These are phyloP conservation scores for Saccharomyces hybrid DNA, from an alignment of 1,139 yeast species.

Conservation along the genomic window DNA sequence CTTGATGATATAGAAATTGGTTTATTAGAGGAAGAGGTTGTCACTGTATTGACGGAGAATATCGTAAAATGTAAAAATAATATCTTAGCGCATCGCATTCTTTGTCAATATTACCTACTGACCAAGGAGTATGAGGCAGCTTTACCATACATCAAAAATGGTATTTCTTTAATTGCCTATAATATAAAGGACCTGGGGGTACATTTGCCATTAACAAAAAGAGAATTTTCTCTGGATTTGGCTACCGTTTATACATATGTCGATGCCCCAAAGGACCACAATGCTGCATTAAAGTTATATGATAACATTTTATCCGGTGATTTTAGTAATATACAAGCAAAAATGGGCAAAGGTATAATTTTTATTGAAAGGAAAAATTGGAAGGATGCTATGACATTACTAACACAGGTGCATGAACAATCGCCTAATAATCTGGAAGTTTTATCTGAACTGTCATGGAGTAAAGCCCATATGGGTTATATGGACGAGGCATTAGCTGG, in stretches of 20 bases:
- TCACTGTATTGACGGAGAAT: slow-evolving; percentile 50
- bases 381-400: slow-evolving; percentile 44
- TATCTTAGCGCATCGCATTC: slow-evolving; percentile 56
- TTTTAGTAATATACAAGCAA: slow-evolving; percentile 52
- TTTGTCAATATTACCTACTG: slow-evolving; percentile 53
- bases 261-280: slow-evolving; percentile 85
- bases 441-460: slow-evolving; percentile 71
- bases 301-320: slow-evolving; percentile 49
- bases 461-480: slow-evolving; percentile 51
- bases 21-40: slow-evolving; percentile 44
- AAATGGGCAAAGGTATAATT: slow-evolving; percentile 77
- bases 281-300: slow-evolving; percentile 65
- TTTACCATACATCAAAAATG: slow-evolving; percentile 52
- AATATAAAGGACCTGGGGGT: slow-evolving; percentile 43
- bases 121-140: slow-evolving; percentile 60
- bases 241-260: slow-evolving; percentile 76
- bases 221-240: slow-evolving; percentile 55
- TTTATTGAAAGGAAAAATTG: slow-evolving; percentile 58
- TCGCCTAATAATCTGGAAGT: slow-evolving; percentile 56
- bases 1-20: slow-evolving; percentile 20
- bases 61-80: slow-evolving; percentile 42
- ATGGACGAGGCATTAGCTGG: slow-evolving; percentile 49
- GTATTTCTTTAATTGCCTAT: slow-evolving; percentile 50
- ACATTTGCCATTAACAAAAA: slow-evolving; percentile 45
- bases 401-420: slow-evolving; percentile 44